Conservation (phyloP, 2,329 filamentous ascomycete genomes). For the Botrytis galanthina region DNA sequence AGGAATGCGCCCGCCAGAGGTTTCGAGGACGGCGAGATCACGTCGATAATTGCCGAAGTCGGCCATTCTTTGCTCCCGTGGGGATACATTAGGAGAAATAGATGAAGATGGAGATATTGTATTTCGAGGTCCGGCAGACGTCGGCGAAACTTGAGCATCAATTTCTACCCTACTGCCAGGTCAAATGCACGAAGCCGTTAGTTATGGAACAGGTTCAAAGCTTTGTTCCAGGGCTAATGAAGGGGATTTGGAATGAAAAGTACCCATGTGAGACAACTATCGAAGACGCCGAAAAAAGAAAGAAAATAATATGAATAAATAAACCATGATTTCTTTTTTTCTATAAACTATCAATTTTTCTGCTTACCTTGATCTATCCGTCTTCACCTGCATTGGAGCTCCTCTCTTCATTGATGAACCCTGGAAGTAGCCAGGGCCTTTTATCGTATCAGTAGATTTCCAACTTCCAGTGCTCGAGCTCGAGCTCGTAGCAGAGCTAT, state of each 20-base stretch:
- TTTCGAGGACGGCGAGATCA: slow-evolving; percentile 67
- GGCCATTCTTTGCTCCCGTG: slow-evolving; percentile 39
- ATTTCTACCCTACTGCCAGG: slow-evolving; percentile 35
- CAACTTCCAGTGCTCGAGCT: slow-evolving; percentile 66
- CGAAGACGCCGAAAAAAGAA: slow-evolving; percentile 14
- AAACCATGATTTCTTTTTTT: not conserved
- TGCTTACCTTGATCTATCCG: slow-evolving; percentile 46
- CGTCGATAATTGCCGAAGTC: slow-evolving; percentile 69
- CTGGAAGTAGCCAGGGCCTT: slow-evolving; percentile 40
- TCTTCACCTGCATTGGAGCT: slow-evolving; percentile 52
- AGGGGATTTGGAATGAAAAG: not conserved
- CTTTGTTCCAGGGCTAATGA: slow-evolving; percentile 23
- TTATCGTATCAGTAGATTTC: slow-evolving; percentile 64
- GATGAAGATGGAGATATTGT: slow-evolving; percentile 32
- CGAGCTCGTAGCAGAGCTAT: slow-evolving; percentile 63
- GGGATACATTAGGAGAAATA: slow-evolving; percentile 38
- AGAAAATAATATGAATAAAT: slow-evolving; percentile 25
- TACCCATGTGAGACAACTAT: slow-evolving; percentile 8
- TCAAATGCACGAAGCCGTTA: slow-evolving; percentile 38
- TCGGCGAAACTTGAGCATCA: slow-evolving; percentile 39
- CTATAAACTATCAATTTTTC: not conserved
- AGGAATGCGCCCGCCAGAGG: slow-evolving; percentile 54
- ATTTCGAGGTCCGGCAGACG: slow-evolving; percentile 32
- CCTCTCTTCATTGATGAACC: slow-evolving; percentile 32
- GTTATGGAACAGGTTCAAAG: slow-evolving; percentile 36